Evolutionary conservation across 2,329 filamentous ascomycete species (phyloP).

Genomic region (Blumeria graminis): DNA sequence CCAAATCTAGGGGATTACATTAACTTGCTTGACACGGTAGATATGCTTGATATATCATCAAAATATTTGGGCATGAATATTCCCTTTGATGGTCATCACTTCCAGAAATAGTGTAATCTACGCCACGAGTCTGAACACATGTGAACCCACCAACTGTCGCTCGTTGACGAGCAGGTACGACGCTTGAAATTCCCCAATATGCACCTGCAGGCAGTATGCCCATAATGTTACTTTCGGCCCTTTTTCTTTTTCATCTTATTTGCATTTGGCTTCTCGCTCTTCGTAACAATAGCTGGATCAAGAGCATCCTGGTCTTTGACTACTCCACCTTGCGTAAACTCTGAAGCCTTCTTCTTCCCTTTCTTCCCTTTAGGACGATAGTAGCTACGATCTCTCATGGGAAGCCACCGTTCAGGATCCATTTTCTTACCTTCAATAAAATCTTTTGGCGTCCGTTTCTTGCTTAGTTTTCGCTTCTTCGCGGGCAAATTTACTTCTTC

Average conservation of each 20-base stretch:
- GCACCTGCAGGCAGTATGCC: too few species aligned
- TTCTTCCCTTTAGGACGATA: conserved; percentile 85
- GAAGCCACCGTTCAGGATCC: conserved; percentile 84
- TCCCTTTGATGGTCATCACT: too few species aligned
- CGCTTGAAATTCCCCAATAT: too few species aligned
- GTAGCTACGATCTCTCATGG: conserved; percentile 64
- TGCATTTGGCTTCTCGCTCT: conserved; percentile 32
- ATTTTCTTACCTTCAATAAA: conserved; percentile 55
- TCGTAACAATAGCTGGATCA: conserved; percentile 37
- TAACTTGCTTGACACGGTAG: too few species aligned
- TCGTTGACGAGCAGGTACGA: too few species aligned
- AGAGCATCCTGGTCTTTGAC: conserved; percentile 50
- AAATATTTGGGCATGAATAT: too few species aligned
- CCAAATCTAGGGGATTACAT: too few species aligned
- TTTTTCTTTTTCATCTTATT: conserved; percentile 21
- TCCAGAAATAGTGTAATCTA: too few species aligned
- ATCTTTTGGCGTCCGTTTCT: conserved; percentile 43
- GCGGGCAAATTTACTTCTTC: conserved; percentile 19
- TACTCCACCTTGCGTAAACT: conserved; percentile 64
- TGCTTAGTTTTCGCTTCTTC: conserved; percentile 29
- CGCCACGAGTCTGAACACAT: too few species aligned
- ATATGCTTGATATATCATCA: too few species aligned
- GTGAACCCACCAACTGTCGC: too few species aligned
- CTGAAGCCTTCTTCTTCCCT: conserved; percentile 58
- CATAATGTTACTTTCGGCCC: conserved; percentile 23